Base-by-base conservation (phyloP, 305 asterid genomes). In the Fraxinus nigra region DNA sequence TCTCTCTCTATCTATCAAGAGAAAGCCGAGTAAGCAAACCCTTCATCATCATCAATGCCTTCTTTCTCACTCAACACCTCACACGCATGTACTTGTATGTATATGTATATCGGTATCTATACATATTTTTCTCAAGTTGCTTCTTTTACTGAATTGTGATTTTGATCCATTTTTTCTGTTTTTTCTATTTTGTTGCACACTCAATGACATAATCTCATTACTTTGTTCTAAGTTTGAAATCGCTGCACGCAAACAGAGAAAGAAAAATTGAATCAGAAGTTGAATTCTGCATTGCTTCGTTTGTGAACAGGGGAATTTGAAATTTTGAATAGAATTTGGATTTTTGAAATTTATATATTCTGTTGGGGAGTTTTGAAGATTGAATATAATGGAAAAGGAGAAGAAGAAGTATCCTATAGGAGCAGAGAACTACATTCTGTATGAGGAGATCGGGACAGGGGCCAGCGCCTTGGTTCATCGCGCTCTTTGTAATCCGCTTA, bases 401-500 rank as follows among this genome's bases (percentile, higher is more conserved):
- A 93, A 85, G 90, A 92, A 88, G 91, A 92, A 91, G 92, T 94
- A 94, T 85, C 99, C 98, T 72, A 92, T 94, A 38, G 97, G 98
- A 69, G 95, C 94, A 28, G 97, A 95, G 89, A 86, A 91, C 85
- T 95, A 95, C 82, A 86, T 90, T 4, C 81, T 94, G 86, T 89
- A 80, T 61, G 99, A 95, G 90, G 99, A 92, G 91, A 91, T 95
- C 16, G 99, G 99, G 32, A 90, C 90, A 2, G 99, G 98, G 34
- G 99, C 85, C 8, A 95, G 97, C 83, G 99, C 99, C n/a, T 88
- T 97, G 54, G 98, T 95, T 84, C 90, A 92, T 83, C 98, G 98
- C 30, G 97, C 99, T 0, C 87, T 88, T 0, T 96, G 99, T 86
- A 79, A 22, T 63, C 75, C 93, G 5, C 83, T 89, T 61, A 82